These are phyloP conservation scores for Diaporthe sp. DNA, from an alignment of 2,329 filamentous ascomycete species.

Conservation along the genomic window DNA sequence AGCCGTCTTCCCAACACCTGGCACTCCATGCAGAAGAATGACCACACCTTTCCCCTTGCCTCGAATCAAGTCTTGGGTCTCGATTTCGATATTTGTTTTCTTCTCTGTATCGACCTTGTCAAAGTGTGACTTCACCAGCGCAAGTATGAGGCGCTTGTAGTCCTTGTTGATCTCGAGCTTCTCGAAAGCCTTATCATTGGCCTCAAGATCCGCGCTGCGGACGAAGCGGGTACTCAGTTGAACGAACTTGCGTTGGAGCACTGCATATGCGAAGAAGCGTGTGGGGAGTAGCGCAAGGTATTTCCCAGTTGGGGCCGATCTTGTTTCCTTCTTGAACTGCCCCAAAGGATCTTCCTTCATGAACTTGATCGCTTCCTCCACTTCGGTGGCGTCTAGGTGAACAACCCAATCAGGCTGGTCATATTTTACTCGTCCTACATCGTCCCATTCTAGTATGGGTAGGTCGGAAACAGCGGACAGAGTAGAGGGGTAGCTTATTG, in stretches of 20 bases:
- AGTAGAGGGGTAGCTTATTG: fast-evolving
- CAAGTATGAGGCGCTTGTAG: conserved; percentile 7
- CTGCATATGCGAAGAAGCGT: conserved; percentile 2
- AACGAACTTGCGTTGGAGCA: not conserved
- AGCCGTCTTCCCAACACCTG: conserved; percentile 55
- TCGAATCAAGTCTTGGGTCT: conserved; percentile 35
- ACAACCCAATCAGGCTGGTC: fast-evolving
- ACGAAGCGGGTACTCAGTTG: not conserved
- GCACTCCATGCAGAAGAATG: conserved; percentile 53
- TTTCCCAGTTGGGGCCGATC: not conserved
- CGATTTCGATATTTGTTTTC: not conserved
- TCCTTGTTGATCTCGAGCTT: not conserved
- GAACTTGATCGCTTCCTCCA: not conserved
- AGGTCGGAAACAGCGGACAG: not conserved
- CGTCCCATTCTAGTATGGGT: not conserved
- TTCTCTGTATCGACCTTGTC: conserved; percentile 8
- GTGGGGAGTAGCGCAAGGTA: not conserved
- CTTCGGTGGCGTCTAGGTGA: fast-evolving
- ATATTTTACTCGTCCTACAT: not conserved
- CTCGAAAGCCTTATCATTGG: not conserved
- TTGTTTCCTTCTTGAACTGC: not conserved
- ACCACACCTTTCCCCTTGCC: conserved; percentile 53
- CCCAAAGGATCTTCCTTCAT: not conserved
- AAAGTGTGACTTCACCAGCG: conserved; percentile 23
- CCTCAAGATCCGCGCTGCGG: not conserved